Conservation (phyloP, 2,329 filamentous ascomycete species). For the Thermochaetoides dissita region DNA sequence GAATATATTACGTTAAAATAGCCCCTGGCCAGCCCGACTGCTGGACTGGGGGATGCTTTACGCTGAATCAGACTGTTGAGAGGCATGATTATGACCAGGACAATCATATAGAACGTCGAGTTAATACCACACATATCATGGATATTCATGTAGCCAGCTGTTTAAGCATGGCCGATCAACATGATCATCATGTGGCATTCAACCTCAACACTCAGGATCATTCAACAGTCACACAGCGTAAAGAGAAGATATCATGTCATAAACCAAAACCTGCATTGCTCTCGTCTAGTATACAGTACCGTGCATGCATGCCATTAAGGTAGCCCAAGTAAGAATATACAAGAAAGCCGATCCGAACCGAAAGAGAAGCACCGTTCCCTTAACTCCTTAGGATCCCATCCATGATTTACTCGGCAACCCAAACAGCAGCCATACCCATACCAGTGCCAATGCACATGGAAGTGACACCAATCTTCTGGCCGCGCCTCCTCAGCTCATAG, state of each 20-base stretch:
- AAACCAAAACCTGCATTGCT: conserved; percentile 4
- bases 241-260: neutral
- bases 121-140: no score
- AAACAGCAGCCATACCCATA: conserved; percentile 95
- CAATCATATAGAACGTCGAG: no score
- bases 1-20: no score
- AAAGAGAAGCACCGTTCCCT: neutral
- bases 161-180: no score
- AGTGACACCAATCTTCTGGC: conserved; percentile 76
- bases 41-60: no score
- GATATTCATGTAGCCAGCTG: no score
- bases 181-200: neutral
- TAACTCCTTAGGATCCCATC: no score
- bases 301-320: conserved; percentile 3
- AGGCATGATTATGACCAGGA: no score
- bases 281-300: conserved; percentile 6
- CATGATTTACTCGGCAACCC: conserved; percentile 50
- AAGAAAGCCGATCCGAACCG: conserved; percentile 1
- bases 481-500: conserved; percentile 74
- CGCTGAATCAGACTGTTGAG: no score
- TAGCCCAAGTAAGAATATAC: conserved; percentile 7
- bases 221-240: no score
- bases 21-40: no score
- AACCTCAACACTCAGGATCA: no score
- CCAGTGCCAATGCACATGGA: conserved; percentile 95